Conservation (phyloP, 164 flowering plant species). For the Santalum album region DNA sequence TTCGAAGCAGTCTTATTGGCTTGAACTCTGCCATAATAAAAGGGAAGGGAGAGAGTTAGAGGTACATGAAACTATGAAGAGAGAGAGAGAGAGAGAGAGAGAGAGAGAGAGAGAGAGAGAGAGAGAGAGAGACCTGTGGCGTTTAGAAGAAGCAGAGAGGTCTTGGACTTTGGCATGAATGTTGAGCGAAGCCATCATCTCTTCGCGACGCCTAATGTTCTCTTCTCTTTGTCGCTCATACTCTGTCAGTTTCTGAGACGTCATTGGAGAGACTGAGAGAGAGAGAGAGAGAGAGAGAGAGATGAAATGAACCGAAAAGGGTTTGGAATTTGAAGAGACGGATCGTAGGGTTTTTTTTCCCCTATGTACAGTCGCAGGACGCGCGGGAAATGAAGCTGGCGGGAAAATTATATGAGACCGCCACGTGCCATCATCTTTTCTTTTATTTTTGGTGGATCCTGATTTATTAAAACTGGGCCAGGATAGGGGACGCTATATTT, state of each 20-base stretch:
- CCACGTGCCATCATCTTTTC: too few species aligned
- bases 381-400: too few species aligned
- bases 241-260: conserved; percentile 40
- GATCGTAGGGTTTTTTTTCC: too few species aligned
- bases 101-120: conserved; percentile 7
- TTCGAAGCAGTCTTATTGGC: conserved; percentile 26
- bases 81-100: background rate
- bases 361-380: too few species aligned
- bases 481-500: too few species aligned
- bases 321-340: background rate
- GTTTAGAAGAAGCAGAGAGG: conserved; percentile 41
- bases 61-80: background rate
- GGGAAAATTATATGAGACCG: too few species aligned
- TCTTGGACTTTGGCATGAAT: conserved; percentile 27
- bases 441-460: too few species aligned
- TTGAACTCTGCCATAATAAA: conserved; percentile 25
- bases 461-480: too few species aligned
- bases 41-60: background rate
- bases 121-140: conserved; percentile 27
- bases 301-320: too few species aligned
- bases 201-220: conserved; percentile 51
- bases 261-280: conserved; percentile 24
- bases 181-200: conserved; percentile 66
- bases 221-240: conserved; percentile 75
- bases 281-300: conserved; percentile 5